These are phyloP conservation scores for Protomyces inouyei DNA, from an alignment of 1,139 yeast species.

Conservation along the genomic window DNA sequence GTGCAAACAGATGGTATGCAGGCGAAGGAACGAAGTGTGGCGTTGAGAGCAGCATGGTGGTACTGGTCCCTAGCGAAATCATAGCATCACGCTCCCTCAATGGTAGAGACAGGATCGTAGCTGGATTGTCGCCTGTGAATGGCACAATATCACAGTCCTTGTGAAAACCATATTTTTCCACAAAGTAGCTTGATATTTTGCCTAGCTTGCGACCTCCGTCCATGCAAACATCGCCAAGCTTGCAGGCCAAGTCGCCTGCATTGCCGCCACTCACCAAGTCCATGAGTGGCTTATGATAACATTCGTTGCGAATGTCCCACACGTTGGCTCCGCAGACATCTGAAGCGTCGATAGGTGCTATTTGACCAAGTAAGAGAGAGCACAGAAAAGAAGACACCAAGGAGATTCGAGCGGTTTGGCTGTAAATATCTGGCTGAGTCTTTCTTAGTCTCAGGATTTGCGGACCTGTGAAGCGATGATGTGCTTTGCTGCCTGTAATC, in stretches of 20 bases:
- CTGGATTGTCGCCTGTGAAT: constrained; percentile 87
- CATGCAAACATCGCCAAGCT: constrained; percentile 49
- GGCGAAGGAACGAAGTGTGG: constrained; percentile 73
- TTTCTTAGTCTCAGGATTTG: constrained; percentile 73
- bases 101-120: constrained; percentile 80
- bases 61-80: constrained; percentile 81
- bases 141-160: constrained; percentile 55
- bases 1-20: constrained; percentile 77
- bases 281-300: constrained; percentile 53
- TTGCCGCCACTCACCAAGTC: constrained; percentile 41
- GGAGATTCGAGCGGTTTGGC: constrained; percentile 57
- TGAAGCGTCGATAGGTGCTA: constrained; percentile 66
- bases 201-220: constrained; percentile 37
- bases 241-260: constrained; percentile 42
- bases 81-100: constrained; percentile 63
- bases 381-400: constrained; percentile 77
- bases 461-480: constrained; percentile 83
- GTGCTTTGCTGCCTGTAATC: constrained; percentile 81
- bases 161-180: constrained; percentile 53
- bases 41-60: constrained; percentile 78
- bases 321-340: constrained; percentile 93
- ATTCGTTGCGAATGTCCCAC: constrained; percentile 56
- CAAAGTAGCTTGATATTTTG: constrained; percentile 55
- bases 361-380: constrained; percentile 59
- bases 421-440: constrained; percentile 52